Percentiles rank a stretch among this genome's conserved stretches.
Conservation (phyloP, 2,329 filamentous ascomycete genomes). For the Beauveria asiatica region DNA sequence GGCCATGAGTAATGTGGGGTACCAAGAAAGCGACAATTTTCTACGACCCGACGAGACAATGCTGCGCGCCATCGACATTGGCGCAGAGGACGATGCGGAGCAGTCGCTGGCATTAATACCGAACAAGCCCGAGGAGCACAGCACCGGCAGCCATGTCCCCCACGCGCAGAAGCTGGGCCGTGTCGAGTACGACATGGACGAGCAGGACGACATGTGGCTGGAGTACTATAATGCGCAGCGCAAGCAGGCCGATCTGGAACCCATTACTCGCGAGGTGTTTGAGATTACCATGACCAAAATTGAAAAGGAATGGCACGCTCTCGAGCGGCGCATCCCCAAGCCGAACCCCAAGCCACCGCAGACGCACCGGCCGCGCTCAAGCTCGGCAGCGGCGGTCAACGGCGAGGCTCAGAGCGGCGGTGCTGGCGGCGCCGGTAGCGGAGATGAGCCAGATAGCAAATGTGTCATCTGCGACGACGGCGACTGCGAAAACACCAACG, state of each 20-base stretch:
- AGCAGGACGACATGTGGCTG: slow-evolving; percentile 96
- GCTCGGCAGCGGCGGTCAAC: slow-evolving; percentile 90
- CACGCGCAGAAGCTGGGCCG: slow-evolving; percentile 51
- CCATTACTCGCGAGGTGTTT: slow-evolving; percentile 87
- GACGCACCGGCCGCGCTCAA: slow-evolving; percentile 85
- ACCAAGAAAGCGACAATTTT: slow-evolving; percentile 90
- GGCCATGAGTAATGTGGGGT: slow-evolving; percentile 91
- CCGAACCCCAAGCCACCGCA: slow-evolving; percentile 94
- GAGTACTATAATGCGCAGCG: slow-evolving; percentile 73
- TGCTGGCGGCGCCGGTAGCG: neutral
- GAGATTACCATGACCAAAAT: slow-evolving; percentile 99
- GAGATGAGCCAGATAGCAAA: slow-evolving; percentile 90
- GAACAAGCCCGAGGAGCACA: slow-evolving; percentile 21
- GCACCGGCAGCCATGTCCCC: slow-evolving; percentile 10
- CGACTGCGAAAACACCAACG: slow-evolving; percentile 99
- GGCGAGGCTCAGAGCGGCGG: slow-evolving; percentile 67
- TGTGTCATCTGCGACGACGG: slow-evolving; percentile 97
- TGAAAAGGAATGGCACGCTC: slow-evolving; percentile 94
- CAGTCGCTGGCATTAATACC: slow-evolving; percentile 22
- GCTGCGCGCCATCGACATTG: slow-evolving; percentile 53
- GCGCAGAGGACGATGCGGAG: slow-evolving; percentile 51
- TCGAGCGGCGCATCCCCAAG: slow-evolving; percentile 95
- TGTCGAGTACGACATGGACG: slow-evolving; percentile 99
- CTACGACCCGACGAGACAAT: slow-evolving; percentile 66
- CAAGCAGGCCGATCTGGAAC: slow-evolving; percentile 63